Evolutionary conservation across 208 protist genomes (phyloP), one percentile per base, ranked within the genome.

Genomic region (Herpetomonas muscarum): DNA sequence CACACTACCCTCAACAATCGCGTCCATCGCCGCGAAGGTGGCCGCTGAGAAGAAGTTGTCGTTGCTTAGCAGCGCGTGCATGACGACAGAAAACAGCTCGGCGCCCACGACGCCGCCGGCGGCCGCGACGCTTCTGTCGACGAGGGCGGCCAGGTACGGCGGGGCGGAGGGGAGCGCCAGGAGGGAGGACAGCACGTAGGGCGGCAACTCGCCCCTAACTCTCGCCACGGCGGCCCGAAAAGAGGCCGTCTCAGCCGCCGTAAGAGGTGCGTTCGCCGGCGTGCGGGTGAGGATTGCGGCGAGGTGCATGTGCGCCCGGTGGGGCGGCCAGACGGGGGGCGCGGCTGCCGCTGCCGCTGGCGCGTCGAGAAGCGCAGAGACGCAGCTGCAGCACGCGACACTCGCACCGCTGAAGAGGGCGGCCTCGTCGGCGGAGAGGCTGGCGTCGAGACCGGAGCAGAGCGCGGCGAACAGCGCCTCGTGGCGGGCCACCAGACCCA

Each of bases 31-130:
- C 1, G 51, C 52, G 39, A 92, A 83, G 1, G 61, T 55, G 17
- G 39, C 15, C 26, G 65, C 37, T 17, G 50, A 63, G 72, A 87
- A 92, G 57, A 87, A 92, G 67, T 71, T 64, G 61, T 92, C 85
- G 56, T 85, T 92, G 22, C 46, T 61, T 28, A 89, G 72, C 51
- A 92, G 61, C 25, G 76, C 79, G 34, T 78, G 66, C 19, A 77
- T 17, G 26, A 68, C 54, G 13, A 62, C 50, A 55, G 29, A 53
- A 55, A 86, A 86, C 2, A 66, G 47, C 2, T 48, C 34, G 7
- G 60, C 52, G 28, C 65, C 55, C 0, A 81, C 37, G 2, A 54
- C 50, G 12, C 36, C 54, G 1, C 28, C 24, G 44, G 66, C 62
- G 15, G 52, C 47, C 34, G 36, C 28, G 6, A 85, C 57, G 6